A percentile compares a stretch with the other conserved stretches of the same genome.
phyloP scores from a whole-genome alignment of 768 basidiomycete genomes.

The Pulveroboletus sp. region DNA sequence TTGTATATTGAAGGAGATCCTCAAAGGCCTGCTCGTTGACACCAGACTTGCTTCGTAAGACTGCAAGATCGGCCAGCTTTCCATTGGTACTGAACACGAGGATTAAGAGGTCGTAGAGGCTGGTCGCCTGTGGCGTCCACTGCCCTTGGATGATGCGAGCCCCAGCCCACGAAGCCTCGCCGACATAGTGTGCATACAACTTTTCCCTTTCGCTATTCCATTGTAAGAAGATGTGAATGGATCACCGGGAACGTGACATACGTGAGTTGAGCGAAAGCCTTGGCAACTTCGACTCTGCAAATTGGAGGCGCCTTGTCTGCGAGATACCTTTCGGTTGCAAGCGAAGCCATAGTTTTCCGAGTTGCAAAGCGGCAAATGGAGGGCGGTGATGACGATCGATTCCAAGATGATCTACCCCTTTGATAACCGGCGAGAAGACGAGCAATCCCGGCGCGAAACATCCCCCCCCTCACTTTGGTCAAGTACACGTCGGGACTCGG shows the following conservation, averaged over 20 bases:
- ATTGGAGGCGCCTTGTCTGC: slow-evolving; percentile 77
- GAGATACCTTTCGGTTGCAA: slow-evolving; percentile 58
- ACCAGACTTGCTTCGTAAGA: slow-evolving; percentile 51
- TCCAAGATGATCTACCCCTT: background rate
- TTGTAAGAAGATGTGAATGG: background rate
- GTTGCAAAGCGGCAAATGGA: background rate
- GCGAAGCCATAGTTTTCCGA: slow-evolving; percentile 32
- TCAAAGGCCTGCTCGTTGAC: slow-evolving; percentile 63
- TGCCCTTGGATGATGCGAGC: slow-evolving; percentile 81
- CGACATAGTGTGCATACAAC: slow-evolving; percentile 73
- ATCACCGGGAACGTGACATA: slow-evolving; percentile 24
- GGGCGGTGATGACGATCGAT: slow-evolving; percentile 12
- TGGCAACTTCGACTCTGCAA: slow-evolving; percentile 65
- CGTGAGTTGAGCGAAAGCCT: slow-evolving; percentile 71
- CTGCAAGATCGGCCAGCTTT: slow-evolving; percentile 53
- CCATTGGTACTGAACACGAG: slow-evolving; percentile 62
- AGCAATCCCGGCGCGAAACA: slow-evolving; percentile 9
- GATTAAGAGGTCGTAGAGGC: slow-evolving; percentile 71
- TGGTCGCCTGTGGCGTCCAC: slow-evolving; percentile 71
- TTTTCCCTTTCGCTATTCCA: slow-evolving; percentile 65
- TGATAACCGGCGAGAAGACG: slow-evolving; percentile 13
- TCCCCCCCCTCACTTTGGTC: background rate
- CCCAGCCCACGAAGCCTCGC: slow-evolving; percentile 79
- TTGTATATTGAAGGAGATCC: slow-evolving; percentile 66
- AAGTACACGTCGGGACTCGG: slow-evolving; percentile 9